These are phyloP conservation scores for Taphrina sp. DNA, from an alignment of 1,139 yeast genomes.

Conservation along the genomic window DNA sequence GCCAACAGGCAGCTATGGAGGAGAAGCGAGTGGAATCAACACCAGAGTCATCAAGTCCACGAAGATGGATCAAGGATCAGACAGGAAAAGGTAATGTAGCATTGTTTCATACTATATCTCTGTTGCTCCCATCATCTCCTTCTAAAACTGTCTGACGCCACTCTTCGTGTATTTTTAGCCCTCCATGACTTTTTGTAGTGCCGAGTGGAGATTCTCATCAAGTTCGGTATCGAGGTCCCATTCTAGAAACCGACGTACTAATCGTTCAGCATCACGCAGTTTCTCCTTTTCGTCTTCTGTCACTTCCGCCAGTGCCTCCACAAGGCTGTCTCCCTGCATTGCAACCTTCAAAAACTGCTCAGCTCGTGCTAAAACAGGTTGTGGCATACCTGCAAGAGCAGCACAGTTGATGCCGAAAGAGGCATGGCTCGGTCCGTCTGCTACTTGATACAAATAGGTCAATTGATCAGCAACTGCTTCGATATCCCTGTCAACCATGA, in stretches of 20 bases:
- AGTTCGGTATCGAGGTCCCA: slow-evolving; percentile 33
- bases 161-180: not conserved
- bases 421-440: slow-evolving; percentile 37
- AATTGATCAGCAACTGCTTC: slow-evolving; percentile 21
- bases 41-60: slow-evolving; percentile 85
- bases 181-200: slow-evolving; percentile 3
- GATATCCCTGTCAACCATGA: slow-evolving; percentile 35
- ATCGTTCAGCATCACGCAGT: slow-evolving; percentile 37
- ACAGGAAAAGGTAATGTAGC: slow-evolving; percentile 11
- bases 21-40: slow-evolving; percentile 96
- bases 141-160: too few relatives aligned
- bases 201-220: not conserved
- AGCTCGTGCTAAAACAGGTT: slow-evolving; percentile 37
- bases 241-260: slow-evolving; percentile 34
- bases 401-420: slow-evolving; percentile 41
- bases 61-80: slow-evolving; percentile 45
- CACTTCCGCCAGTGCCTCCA: slow-evolving; percentile 34
- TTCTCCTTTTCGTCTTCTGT: slow-evolving; percentile 35
- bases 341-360: slow-evolving; percentile 36
- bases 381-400: slow-evolving; percentile 39
- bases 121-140: too few relatives aligned
- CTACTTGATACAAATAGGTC: slow-evolving; percentile 38
- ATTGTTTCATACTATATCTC: too few relatives aligned
- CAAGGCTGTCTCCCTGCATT: slow-evolving; percentile 38
- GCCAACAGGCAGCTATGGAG: slow-evolving; percentile 72